Percentiles rank a stretch among this genome's conserved stretches.
phyloP scores from a whole-genome alignment of 768 basidiomycete species.

The Tephrocybe sp. region DNA sequence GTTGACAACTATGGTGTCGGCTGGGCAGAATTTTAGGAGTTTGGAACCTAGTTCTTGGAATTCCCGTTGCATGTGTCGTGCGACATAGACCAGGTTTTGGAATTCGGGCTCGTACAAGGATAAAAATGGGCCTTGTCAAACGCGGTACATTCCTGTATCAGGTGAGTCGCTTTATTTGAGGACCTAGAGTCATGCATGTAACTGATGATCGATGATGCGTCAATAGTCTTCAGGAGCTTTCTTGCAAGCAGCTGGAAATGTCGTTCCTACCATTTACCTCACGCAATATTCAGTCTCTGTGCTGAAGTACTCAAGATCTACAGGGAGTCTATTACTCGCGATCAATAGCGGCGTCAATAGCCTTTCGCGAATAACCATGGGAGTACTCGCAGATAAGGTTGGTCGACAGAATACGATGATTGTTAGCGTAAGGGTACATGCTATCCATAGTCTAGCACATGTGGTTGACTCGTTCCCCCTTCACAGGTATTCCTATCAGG shows the following conservation, averaged over 20 bases:
- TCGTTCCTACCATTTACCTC: constrained; percentile 42
- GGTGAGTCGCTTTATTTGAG: constrained; percentile 17
- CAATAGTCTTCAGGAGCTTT: constrained; percentile 35
- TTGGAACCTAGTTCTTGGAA: constrained; percentile 36
- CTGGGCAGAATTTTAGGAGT: constrained; percentile 37
- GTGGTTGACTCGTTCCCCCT: not conserved
- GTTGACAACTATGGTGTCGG: constrained; percentile 31
- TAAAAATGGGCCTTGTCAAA: constrained; percentile 34
- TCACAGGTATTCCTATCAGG: constrained; percentile 36
- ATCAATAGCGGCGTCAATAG: constrained; percentile 42
- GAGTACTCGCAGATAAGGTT: constrained; percentile 36
- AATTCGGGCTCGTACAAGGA: constrained; percentile 23
- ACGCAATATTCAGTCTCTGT: constrained; percentile 39
- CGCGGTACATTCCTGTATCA: constrained; percentile 40
- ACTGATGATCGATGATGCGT: not conserved
- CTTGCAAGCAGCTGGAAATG: constrained; percentile 42
- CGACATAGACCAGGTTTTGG: constrained; percentile 22
- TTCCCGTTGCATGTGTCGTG: constrained; percentile 34
- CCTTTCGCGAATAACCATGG: constrained; percentile 36
- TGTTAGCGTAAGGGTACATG: constrained; percentile 24
- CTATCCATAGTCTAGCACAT: not conserved
- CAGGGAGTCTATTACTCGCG: constrained; percentile 36
- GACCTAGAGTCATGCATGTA: too few species aligned
- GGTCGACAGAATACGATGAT: constrained; percentile 45
- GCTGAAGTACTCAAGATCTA: constrained; percentile 31